Percentiles rank a stretch among this genome's conserved stretches.
These are phyloP conservation scores for Sclerotinia sclerotiorum DNA, from an alignment of 2,329 filamentous ascomycete species.

Conservation along the genomic window DNA sequence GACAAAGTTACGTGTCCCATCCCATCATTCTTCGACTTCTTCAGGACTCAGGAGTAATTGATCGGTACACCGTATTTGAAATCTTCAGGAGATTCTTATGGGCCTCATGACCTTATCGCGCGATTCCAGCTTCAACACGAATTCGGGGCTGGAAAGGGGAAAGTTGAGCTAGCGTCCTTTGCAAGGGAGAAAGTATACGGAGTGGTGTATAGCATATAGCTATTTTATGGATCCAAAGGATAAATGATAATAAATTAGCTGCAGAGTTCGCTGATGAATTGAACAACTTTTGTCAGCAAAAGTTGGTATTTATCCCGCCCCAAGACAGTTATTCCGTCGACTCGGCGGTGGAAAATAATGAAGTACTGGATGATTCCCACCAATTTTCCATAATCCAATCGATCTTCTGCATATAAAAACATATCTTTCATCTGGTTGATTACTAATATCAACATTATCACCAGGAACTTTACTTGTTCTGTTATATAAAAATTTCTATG, in stretches of 20 bases:
- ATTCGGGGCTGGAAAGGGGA: too few relatives aligned
- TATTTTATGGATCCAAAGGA: slow-evolving; percentile 5
- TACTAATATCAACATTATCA: not conserved
- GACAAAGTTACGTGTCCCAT: not conserved
- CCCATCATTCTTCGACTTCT: not conserved
- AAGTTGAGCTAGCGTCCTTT: too few relatives aligned
- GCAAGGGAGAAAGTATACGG: not conserved
- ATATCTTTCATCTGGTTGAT: not conserved
- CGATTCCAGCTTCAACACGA: not conserved
- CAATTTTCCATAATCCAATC: not conserved
- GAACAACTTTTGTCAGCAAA: not conserved
- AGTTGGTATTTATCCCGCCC: too few relatives aligned
- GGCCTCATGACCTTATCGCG: not conserved
- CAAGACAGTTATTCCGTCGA: not conserved
- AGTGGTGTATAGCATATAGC: too few relatives aligned
- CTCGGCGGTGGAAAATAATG: not conserved
- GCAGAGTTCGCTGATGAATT: too few relatives aligned
- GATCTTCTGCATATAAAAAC: not conserved
- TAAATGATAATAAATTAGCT: not conserved
- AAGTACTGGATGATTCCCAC: not conserved
- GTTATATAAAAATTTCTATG: too few relatives aligned
- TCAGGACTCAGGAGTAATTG: not conserved
- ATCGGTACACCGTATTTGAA: not conserved
- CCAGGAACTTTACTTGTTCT: not conserved
- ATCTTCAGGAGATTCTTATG: not conserved